phyloP scores from a whole-genome alignment of 2,329 filamentous ascomycete species.

The Metarhizium brunneum region DNA sequence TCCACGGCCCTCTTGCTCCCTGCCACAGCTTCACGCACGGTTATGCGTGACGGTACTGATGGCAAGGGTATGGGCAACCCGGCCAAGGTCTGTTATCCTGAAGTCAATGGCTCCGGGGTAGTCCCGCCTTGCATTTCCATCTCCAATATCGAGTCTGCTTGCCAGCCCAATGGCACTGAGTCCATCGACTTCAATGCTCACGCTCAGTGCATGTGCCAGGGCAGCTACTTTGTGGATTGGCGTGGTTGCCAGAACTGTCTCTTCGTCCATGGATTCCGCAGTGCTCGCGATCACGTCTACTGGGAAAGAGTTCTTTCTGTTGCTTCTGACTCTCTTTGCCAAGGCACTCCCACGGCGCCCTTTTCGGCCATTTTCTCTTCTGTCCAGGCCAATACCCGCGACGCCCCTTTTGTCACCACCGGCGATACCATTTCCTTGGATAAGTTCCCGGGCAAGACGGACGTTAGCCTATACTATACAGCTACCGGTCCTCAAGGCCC shows the following conservation, averaged over 20 bases:
- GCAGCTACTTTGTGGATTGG: constrained; percentile 34
- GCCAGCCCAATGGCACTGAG: constrained; percentile 19
- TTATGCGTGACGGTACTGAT: background rate
- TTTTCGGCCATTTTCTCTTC: constrained; percentile 25
- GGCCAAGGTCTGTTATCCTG: constrained; percentile 8
- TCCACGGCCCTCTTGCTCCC: constrained; percentile 8
- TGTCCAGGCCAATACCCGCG: constrained; percentile 15
- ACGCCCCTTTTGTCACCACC: constrained; percentile 15
- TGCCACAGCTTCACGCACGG: constrained; percentile 4
- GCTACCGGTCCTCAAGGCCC: constrained; percentile 26
- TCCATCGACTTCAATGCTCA: constrained; percentile 16
- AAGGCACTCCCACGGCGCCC: constrained; percentile 25
- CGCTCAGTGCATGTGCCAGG: constrained; percentile 31
- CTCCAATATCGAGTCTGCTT: constrained; percentile 19
- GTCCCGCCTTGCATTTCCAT: constrained; percentile 21
- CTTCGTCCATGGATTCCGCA: constrained; percentile 28
- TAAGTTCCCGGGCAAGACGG: constrained; percentile 24
- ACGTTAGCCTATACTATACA: constrained; percentile 34
- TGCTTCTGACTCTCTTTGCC: constrained; percentile 27
- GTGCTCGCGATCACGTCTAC: constrained; percentile 22
- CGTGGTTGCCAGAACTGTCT: constrained; percentile 31
- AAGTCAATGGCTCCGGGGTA: background rate
- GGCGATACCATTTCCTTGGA: constrained; percentile 23
- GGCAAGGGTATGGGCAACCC: background rate
- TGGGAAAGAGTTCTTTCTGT: constrained; percentile 24